phyloP scores from a whole-genome alignment of 176 grass and related monocot genomes.

The Musa beccarii region DNA sequence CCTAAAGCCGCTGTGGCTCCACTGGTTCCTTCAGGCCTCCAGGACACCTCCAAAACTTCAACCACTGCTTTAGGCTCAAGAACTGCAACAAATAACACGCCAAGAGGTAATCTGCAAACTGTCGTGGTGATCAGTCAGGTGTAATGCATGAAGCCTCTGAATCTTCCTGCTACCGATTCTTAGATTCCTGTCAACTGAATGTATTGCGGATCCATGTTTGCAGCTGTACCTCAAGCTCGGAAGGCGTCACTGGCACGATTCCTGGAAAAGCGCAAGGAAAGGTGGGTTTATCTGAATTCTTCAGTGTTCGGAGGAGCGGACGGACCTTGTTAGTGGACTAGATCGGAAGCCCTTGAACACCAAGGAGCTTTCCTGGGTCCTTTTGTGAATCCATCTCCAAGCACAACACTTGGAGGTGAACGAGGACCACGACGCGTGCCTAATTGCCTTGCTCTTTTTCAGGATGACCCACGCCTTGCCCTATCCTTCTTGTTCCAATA shows the following conservation, averaged over 20 bases:
- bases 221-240: constrained; percentile 85
- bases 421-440: no score
- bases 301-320: background rate
- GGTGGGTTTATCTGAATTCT: constrained; percentile 23
- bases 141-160: background rate
- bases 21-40: constrained; percentile 32
- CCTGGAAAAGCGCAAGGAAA: constrained; percentile 86
- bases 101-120: constrained; percentile 47
- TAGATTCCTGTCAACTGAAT: background rate
- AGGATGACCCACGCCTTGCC: constrained; percentile 48
- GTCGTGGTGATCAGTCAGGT: background rate
- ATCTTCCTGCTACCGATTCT: background rate
- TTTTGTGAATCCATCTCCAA: background rate
- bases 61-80: constrained; percentile 21
- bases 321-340: no score
- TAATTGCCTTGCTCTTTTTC: constrained; percentile 10
- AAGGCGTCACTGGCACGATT: constrained; percentile 78
- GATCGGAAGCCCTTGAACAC: background rate
- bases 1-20: constrained; percentile 28
- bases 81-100: constrained; percentile 36
- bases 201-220: constrained; percentile 8
- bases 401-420: no score
- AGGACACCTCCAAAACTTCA: constrained; percentile 17
- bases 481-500: constrained; percentile 40
- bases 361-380: background rate